Base-by-base conservation (phyloP, 2,329 filamentous ascomycete genomes). In the Geosmithia morbida region DNA sequence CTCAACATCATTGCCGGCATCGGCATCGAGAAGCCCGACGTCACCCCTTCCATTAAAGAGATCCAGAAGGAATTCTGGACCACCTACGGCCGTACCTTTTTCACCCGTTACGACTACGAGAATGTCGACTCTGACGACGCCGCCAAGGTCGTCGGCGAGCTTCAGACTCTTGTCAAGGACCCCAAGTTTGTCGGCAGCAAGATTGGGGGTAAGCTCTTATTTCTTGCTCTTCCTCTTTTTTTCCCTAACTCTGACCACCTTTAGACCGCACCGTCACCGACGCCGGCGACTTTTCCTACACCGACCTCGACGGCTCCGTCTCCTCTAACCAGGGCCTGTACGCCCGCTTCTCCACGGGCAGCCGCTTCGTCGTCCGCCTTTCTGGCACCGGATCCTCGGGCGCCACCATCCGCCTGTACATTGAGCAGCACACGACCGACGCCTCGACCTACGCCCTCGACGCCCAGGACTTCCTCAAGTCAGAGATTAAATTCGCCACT, bases 81-180 rank as follows among this genome's bases (percentile, higher is more conserved):
- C 59, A 86, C 80, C 49, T 98, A 98, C 65, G 92, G 92, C 59
- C 88, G 92, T 50, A 96, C 89, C 30, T 98, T 97, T 75, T 98
- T 98, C 77, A 98, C 92, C 42, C 87, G 92, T 53, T 97, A 97
- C 68, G 92, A 98, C 69, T 98, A 95, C 69, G 92, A 98, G 70
- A 79, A 94, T 56, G 88, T 94, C 54, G 88, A 95, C 70, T 84
- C 82, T 44, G 87, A 90, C 8, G 89, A 86, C 41, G 92, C 92
- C 52, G 85, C 85, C 70, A 90, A 94, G 71, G 82, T 98, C 50
- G 84, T 95, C 43, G 82, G 79, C 48, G 81, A 87, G 59, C 75
- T 98, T 59, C 76, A 81, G 58, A 81, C 83, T 53, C 75, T 94
- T 54, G 86, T 96, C 57, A 80, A 79, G 40, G 77, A 87, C 56